Conservation (phyloP, 805 yeast species). For the Candida railenensis region DNA sequence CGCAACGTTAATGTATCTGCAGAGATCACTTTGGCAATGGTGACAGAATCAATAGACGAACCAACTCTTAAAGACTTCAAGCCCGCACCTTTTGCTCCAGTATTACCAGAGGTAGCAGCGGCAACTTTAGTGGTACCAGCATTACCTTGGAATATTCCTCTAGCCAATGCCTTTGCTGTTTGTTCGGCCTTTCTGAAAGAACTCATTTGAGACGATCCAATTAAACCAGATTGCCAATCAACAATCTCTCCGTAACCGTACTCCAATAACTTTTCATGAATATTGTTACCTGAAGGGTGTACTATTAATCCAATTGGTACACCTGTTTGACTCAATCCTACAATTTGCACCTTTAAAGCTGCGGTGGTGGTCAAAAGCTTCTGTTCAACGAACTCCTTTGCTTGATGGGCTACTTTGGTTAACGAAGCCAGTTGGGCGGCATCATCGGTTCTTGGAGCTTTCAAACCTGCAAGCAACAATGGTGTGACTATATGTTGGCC, state of each 20-base stretch:
- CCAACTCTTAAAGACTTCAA: slow-evolving; percentile 40
- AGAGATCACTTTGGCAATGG: slow-evolving; percentile 59
- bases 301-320: slow-evolving; percentile 55
- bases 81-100: slow-evolving; percentile 15
- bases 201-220: slow-evolving; percentile 67
- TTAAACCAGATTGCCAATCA: slow-evolving; percentile 73
- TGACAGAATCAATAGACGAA: slow-evolving; percentile 47
- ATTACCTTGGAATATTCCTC: slow-evolving; percentile 54
- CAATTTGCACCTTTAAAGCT: slow-evolving; percentile 45
- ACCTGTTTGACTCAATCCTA: slow-evolving; percentile 64
- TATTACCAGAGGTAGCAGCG: slow-evolving; percentile 9
- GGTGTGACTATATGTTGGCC: slow-evolving; percentile 58
- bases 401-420: slow-evolving; percentile 66
- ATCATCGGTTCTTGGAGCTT: slow-evolving; percentile 66
- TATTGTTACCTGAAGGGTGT: slow-evolving; percentile 75
- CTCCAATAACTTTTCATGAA: slow-evolving; percentile 64
- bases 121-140: slow-evolving; percentile 21
- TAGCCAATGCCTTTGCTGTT: slow-evolving; percentile 56
- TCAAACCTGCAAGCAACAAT: slow-evolving; percentile 70
- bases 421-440: slow-evolving; percentile 33
- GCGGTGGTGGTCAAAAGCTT: slow-evolving; percentile 63
- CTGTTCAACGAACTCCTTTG: slow-evolving; percentile 61
- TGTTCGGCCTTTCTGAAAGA: slow-evolving; percentile 63
- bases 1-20: slow-evolving; percentile 67
- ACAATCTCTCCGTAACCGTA: slow-evolving; percentile 72